Base-by-base conservation (phyloP, 2,329 filamentous ascomycete genomes). In the Rhynchosporium graminicola region DNA sequence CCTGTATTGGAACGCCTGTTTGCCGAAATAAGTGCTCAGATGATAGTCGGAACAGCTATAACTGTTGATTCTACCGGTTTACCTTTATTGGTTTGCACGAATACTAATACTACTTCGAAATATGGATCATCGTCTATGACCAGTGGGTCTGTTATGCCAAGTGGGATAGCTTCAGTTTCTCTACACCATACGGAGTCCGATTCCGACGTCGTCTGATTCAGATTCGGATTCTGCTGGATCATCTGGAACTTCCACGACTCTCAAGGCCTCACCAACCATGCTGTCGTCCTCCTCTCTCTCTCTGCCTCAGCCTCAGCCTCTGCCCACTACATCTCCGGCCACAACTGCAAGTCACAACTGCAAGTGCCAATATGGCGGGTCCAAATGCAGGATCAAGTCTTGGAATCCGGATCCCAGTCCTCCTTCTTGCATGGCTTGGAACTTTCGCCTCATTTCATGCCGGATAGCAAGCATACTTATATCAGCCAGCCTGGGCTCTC, bases 381-480 rank as follows among this genome's bases (percentile, higher is more conserved):
- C 42, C 31, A 1, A 15, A 47, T 46, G 36, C 45, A 31, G 5
- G 33, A 13, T 10, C 36, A 28, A 4, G 33, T 38, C 38, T 29
- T 47, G 50, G 57, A 10, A 46, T 60, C 20, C 7, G 31, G 28
- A 26, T 45, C 40, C 15, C 57, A 20, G 36, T 63, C 20, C 10
- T 63, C 20, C 10, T 63, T 45, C 33, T 63, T 42, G 40, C 57
- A 45, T 60, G 57, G 62, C 38, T 63, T 54, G 62, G 57, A 29
- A 31, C 36, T 13, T 40, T 48, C 43, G 28, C 52, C 15, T 26
- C 31, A n/a, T 62, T 50, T 47, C n/a, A 55, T 40, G 7, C 29
- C 26, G 45, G 52, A 20, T 20, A 61, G 3, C 9, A n/a, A 20
- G 2, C 15, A 45, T 8, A 10, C n/a, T 54, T 29, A 46, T 29